Conservation (phyloP, 2,329 filamentous ascomycete species). For the Exophiala bonariae region DNA sequence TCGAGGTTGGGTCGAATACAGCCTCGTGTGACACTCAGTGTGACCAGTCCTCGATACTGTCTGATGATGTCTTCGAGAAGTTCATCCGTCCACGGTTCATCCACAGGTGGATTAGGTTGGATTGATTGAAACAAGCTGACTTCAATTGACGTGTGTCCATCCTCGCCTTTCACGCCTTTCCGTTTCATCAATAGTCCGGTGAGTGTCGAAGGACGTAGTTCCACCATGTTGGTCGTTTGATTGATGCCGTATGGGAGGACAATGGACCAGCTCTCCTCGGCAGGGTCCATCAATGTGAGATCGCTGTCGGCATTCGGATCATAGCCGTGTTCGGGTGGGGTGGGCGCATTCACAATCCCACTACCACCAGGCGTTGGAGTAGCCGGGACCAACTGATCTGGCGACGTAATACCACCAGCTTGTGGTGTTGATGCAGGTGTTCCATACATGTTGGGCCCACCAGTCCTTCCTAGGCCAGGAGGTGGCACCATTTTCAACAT, state of each 20-base stretch:
- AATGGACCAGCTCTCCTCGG: conserved; percentile 61
- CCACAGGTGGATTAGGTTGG: conserved; percentile 18
- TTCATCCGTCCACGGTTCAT: conserved; percentile 26
- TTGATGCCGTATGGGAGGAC: conserved; percentile 53
- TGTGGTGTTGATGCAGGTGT: conserved; percentile 29
- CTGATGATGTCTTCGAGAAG: conserved; percentile 42
- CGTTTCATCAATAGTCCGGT: conserved; percentile 50
- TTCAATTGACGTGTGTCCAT: conserved; percentile 41
- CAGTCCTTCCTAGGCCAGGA: conserved; percentile 1
- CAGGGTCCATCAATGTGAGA: conserved; percentile 56
- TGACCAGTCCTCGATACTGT: conserved; percentile 47
- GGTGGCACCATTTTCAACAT: conserved; percentile 10
- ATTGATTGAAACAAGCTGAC: conserved; percentile 42
- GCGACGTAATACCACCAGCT: conserved; percentile 31
- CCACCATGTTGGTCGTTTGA: conserved; percentile 40
- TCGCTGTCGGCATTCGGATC: conserved; percentile 48
- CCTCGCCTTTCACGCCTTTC: conserved; percentile 40
- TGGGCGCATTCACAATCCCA: conserved; percentile 27
- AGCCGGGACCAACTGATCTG: conserved; percentile 43
- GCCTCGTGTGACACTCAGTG: conserved; percentile 43
- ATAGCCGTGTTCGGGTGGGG: conserved; percentile 21
- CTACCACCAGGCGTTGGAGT: conserved; percentile 33
- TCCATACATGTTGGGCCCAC: conserved; percentile 20
- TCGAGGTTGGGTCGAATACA: conserved; percentile 41
- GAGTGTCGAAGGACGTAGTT: conserved; percentile 41